Percentiles rank a stretch among this genome's conserved stretches.
phyloP scores from a whole-genome alignment of 768 basidiomycete species.

The Coprinopsis cinerea region DNA sequence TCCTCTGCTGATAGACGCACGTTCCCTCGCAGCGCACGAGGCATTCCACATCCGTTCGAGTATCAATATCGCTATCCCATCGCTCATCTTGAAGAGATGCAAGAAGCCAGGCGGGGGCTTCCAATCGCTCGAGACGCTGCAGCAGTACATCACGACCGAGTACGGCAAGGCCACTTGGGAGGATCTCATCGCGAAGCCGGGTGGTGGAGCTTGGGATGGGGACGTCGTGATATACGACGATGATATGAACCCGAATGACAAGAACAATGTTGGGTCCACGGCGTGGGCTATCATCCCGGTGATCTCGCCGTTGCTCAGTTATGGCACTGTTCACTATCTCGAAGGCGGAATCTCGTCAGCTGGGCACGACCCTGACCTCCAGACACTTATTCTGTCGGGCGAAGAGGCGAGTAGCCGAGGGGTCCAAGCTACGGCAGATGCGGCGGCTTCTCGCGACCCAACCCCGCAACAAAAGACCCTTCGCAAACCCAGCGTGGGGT shows the following conservation, averaged over 20 bases:
- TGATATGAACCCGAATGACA: conserved; percentile 66
- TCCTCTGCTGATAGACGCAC: conserved; percentile 79
- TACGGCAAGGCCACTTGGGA: conserved; percentile 71
- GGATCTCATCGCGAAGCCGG: conserved; percentile 31
- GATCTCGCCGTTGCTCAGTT: conserved; percentile 49
- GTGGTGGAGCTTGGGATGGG: conserved; percentile 53
- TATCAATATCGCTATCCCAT: conserved; percentile 84
- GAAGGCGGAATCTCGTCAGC: conserved; percentile 66
- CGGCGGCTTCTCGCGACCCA: conserved; percentile 9
- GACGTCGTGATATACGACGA: conserved; percentile 74
- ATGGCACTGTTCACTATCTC: conserved; percentile 60
- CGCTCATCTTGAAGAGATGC: conserved; percentile 83
- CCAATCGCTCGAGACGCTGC: conserved; percentile 59
- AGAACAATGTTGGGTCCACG: conserved; percentile 44
- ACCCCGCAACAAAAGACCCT: conserved; percentile 20
- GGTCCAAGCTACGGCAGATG: conserved; percentile 1
- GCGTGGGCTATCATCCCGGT: conserved; percentile 71
- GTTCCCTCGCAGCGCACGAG: conserved; percentile 61
- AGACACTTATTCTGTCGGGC: conserved; percentile 43
- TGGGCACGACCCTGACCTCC: conserved; percentile 50
- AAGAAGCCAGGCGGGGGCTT: conserved; percentile 66
- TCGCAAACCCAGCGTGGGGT: conserved; percentile 31
- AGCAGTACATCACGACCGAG: conserved; percentile 80
- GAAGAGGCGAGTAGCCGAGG: conserved; percentile 2
- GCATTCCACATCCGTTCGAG: conserved; percentile 60